A percentile compares a stretch with the other conserved stretches of the same genome.
Evolutionary conservation across 257 asterid species (phyloP).

Genomic region (Penstemon davidsonii): DNA sequence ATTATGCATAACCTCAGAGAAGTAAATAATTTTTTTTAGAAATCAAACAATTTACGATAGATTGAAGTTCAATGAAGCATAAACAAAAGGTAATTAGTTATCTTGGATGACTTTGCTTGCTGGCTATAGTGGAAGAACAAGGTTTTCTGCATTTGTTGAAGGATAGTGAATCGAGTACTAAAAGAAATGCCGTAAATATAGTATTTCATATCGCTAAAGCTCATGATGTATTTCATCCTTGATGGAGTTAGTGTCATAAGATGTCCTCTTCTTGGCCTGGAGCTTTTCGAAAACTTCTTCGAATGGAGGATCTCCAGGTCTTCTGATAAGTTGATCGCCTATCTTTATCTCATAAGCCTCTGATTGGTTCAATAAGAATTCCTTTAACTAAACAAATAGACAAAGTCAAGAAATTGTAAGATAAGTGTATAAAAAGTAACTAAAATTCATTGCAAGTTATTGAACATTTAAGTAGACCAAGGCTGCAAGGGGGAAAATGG

Average conservation of each 20-base stretch:
- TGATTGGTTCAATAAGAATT: slow-evolving; percentile 64
- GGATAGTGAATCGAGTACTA: background rate
- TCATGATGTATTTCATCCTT: slow-evolving; percentile 50
- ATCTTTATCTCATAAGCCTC: slow-evolving; percentile 92
- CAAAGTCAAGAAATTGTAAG: slow-evolving; percentile 15
- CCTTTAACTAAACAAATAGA: slow-evolving; percentile 54
- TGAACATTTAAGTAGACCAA: background rate
- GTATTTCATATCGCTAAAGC: slow-evolving; percentile 33
- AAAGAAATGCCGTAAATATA: background rate
- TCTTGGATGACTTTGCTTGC: background rate
- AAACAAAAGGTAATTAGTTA: background rate
- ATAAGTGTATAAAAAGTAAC: slow-evolving; percentile 4
- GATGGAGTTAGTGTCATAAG: slow-evolving; percentile 18
- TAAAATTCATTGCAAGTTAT: background rate
- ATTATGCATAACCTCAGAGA: background rate
- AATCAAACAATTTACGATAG: slow-evolving; percentile 13
- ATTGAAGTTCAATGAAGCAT: slow-evolving; percentile 10
- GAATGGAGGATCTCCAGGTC: slow-evolving; percentile 87
- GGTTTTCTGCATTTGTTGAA: background rate
- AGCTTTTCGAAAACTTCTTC: slow-evolving; percentile 58
- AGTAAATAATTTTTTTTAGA: slow-evolving; percentile 5
- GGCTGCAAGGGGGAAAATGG: background rate
- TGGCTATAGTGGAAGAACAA: slow-evolving; percentile 2
- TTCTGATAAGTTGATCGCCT: slow-evolving; percentile 73
- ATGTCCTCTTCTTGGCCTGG: slow-evolving; percentile 40